Conservation (phyloP, 257 asterid species). For the Gentiana macrophylla region DNA sequence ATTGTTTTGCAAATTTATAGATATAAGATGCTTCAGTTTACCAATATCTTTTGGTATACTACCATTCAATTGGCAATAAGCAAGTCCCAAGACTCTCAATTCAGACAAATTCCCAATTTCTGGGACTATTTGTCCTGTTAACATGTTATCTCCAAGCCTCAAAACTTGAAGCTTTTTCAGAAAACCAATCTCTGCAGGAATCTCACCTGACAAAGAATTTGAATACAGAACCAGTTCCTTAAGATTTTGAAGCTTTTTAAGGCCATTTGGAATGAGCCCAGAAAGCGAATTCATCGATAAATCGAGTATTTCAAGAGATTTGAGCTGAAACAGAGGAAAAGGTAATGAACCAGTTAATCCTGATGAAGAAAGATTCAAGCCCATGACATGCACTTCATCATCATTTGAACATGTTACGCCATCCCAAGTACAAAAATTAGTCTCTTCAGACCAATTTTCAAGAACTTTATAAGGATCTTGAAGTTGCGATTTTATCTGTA, state of each 20-base stretch:
- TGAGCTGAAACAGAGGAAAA: conserved; percentile 42
- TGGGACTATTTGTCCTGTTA: conserved; percentile 40
- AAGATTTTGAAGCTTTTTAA: conserved; percentile 46
- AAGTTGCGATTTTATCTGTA: conserved; percentile 47
- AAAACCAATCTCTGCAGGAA: conserved; percentile 52
- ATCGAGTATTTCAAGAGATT: conserved; percentile 50
- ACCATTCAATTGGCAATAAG: conserved; percentile 63
- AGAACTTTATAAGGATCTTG: conserved; percentile 50
- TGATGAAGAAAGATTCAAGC: conserved; percentile 48
- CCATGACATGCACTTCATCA: conserved; percentile 30
- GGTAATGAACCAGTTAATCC: conserved; percentile 52
- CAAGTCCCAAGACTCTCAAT: conserved; percentile 50
- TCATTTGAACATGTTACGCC: conserved; percentile 55
- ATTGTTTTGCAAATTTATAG: conserved; percentile 57
- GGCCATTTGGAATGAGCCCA: conserved; percentile 51
- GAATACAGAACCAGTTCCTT: conserved; percentile 54
- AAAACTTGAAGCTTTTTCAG: conserved; percentile 55
- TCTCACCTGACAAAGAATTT: conserved; percentile 41
- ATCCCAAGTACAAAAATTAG: conserved; percentile 56
- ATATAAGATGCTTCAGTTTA: conserved; percentile 37
- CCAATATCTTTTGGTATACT: conserved; percentile 64
- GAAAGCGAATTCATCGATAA: conserved; percentile 51
- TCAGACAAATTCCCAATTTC: conserved; percentile 50
- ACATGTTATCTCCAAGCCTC: conserved; percentile 64
- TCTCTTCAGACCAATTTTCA: conserved; percentile 46